Conservation (phyloP, 106 monocot genomes). For the Narthecium ossifragum region DNA sequence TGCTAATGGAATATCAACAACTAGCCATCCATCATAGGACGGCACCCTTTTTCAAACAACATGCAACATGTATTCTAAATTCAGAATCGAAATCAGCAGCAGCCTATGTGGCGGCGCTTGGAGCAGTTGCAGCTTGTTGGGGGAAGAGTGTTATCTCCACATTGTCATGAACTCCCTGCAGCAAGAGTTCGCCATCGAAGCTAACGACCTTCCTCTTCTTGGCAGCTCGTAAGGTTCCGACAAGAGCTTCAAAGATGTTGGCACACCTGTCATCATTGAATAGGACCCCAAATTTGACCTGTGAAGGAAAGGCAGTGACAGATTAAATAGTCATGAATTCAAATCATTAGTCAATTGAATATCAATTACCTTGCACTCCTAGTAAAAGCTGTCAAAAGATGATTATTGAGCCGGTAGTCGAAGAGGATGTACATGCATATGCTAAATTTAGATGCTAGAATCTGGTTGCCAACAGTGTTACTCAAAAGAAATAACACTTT, state of each 20-base stretch:
- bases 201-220: constrained; percentile 80
- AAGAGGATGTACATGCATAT: not conserved
- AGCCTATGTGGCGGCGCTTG: not conserved
- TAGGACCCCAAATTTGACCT: constrained; percentile 86
- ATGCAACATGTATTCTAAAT: no score
- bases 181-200: constrained; percentile 79
- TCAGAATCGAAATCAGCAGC: no score
- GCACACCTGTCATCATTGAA: constrained; percentile 88
- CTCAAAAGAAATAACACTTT: no score
- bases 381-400: no score
- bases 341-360: no score
- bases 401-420: not conserved
- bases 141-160: constrained; percentile 60
- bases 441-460: not conserved
- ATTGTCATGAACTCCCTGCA: constrained; percentile 94
- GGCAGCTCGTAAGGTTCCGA: constrained; percentile 85
- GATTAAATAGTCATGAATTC: not conserved
- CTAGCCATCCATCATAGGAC: no score
- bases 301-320: not conserved
- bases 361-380: no score
- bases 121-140: not conserved
- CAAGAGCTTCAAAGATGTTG: constrained; percentile 92
- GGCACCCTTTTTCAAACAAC: no score
- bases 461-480: not conserved
- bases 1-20: no score